Evolutionary conservation across 768 basidiomycete genomes (phyloP), one percentile per base, ranked within the genome.

Genomic region (Galerina marginata): DNA sequence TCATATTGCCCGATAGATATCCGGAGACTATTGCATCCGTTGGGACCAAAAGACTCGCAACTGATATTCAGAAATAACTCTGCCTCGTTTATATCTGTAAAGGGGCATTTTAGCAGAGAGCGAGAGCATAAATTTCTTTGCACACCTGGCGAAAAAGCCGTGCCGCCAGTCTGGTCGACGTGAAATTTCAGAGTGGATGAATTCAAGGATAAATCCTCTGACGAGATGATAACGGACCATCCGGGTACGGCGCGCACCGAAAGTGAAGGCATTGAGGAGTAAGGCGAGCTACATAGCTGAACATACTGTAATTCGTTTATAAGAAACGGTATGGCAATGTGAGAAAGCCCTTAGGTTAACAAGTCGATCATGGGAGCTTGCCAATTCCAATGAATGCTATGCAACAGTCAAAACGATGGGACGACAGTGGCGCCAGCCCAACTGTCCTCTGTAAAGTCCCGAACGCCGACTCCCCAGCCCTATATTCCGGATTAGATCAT

Each of bases 11-110:
- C 52, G 3, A 54, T 54, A 6, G 52, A 54, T 54, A 54, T 54
- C 3, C 52, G 52, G 26, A 54, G 38, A 43, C 20, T 40, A 14
- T 37, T 37, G 10, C 26, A 20, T 5, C 52, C 52, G 25, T 54
- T 16, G 14, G 52, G 40, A 23, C 39, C 39, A 10, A 43, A 23
- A 16, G 37, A n/a, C 16, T 54, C 52, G 39, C 52, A 54, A 26
- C 52, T 54, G 16, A 54, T 54, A 43, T 54, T 54, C 6, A 54
- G 25, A 11, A 39, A 54, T 23, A 54, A 43, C 39, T 54, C 52
- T 6, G 25, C 25, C 2, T 6, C 26, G 25, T 14, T 15, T 10
- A 20, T 11, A 25, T 26, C 46, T 47, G 23, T 26, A 16, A 26
- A 6, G 36, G 26, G 11, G 11, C 4, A 25, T 33, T 16, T n/a